Percentiles rank a stretch among this genome's conserved stretches.
These are phyloP conservation scores for Eremothecium sinecaudum DNA, from an alignment of 1,139 yeast genomes.

Conservation along the genomic window DNA sequence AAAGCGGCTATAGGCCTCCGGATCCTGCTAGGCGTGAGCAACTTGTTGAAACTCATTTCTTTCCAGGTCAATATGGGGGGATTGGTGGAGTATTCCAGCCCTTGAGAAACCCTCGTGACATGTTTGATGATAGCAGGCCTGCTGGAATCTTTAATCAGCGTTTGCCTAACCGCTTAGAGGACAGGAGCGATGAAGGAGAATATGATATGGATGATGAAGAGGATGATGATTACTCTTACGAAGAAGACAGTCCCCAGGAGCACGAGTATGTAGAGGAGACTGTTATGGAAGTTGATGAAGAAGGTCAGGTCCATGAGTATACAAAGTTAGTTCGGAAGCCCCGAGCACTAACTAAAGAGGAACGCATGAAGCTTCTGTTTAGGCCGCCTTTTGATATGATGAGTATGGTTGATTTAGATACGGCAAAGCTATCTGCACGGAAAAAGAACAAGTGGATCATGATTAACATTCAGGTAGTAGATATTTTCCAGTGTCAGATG, in stretches of 20 bases:
- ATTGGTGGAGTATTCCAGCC: conserved; percentile 31
- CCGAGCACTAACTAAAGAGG: conserved; percentile 23
- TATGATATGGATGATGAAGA: too few relatives aligned
- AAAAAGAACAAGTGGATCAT: conserved; percentile 68
- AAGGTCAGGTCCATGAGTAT: conserved; percentile 27
- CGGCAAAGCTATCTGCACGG: conserved; percentile 63
- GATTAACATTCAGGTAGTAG: conserved; percentile 74
- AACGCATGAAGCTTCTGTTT: conserved; percentile 66
- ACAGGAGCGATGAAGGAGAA: conserved; percentile 15
- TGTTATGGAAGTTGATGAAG: conserved; percentile 30
- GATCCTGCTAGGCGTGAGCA: conserved; percentile 78
- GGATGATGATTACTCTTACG: conserved; percentile 19
- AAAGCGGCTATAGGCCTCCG: conserved; percentile 63
- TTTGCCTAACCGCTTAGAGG: conserved; percentile 23
- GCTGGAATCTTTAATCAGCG: conserved; percentile 46
- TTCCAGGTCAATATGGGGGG: conserved; percentile 33
- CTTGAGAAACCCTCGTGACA: conserved; percentile 22
- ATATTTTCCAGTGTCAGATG: conserved; percentile 82
- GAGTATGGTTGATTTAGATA: conserved; percentile 52
- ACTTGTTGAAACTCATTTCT: conserved; percentile 39
- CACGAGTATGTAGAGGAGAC: conserved; percentile 29
- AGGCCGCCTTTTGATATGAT: conserved; percentile 92
- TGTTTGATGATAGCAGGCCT: conserved; percentile 36
- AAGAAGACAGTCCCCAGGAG: conserved; percentile 17
- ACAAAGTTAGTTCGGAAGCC: conserved; percentile 23